phyloP scores from a whole-genome alignment of 306 rosid genomes.

The Lathyrus aphaca region DNA sequence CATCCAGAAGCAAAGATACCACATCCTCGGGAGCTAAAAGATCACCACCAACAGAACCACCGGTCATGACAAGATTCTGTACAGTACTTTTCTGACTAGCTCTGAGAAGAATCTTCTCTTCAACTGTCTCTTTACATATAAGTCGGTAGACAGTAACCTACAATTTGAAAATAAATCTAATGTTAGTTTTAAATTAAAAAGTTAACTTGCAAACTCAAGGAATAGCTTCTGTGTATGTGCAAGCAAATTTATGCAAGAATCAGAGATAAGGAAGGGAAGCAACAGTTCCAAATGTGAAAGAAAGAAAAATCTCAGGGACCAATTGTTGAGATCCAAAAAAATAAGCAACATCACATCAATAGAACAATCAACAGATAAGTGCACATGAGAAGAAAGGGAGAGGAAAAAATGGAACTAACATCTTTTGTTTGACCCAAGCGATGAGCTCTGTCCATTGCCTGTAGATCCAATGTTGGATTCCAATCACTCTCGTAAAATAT shows the following conservation, averaged over 20 bases:
- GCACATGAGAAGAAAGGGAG: not conserved
- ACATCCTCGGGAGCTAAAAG: slow-evolving; percentile 98
- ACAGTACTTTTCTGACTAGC: slow-evolving; percentile 98
- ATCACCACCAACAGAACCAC: slow-evolving; percentile 98
- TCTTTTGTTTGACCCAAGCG: slow-evolving; percentile 98
- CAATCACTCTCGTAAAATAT: slow-evolving; percentile 99
- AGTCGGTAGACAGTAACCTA: slow-evolving; percentile 98
- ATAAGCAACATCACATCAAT: slow-evolving; percentile 30
- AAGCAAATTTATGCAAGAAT: slow-evolving; percentile 18
- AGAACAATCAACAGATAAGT: slow-evolving; percentile 1
- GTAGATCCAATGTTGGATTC: slow-evolving; percentile 97
- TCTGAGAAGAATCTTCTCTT: slow-evolving; percentile 96
- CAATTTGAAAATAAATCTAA: slow-evolving; percentile 30
- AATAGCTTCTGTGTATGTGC: slow-evolving; percentile 17
- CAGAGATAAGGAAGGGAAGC: not conserved
- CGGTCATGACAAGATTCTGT: slow-evolving; percentile 98
- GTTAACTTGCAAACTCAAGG: slow-evolving; percentile 2
- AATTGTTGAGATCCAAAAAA: not conserved
- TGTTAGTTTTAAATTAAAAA: slow-evolving; percentile 22
- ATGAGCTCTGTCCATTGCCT: slow-evolving; percentile 99
- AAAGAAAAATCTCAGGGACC: slow-evolving; percentile 20
- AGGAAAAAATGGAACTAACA: slow-evolving; percentile 54
- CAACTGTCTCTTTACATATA: slow-evolving; percentile 97
- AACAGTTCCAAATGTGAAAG: slow-evolving; percentile 24
- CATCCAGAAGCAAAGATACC: slow-evolving; percentile 92